These are phyloP conservation scores for Salix exigua DNA, from an alignment of 345 rosid genomes.

Conservation along the genomic window DNA sequence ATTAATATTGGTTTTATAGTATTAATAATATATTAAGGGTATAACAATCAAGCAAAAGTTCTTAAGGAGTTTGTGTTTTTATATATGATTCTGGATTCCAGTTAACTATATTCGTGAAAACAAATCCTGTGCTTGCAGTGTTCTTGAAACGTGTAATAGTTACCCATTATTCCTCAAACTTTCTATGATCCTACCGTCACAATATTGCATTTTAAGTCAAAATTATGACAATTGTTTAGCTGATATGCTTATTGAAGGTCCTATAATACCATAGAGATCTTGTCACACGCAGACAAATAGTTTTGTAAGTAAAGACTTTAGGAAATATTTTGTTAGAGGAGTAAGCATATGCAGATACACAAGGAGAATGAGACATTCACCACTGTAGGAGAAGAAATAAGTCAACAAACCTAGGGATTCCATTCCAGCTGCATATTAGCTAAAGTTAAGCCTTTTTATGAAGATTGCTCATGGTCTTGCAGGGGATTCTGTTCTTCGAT, in stretches of 20 bases:
- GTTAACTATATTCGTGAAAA: neutral
- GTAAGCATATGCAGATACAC: too few relatives aligned
- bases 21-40: too few relatives aligned
- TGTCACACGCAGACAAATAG: neutral
- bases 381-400: too few relatives aligned
- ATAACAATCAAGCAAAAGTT: too few relatives aligned
- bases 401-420: too few relatives aligned
- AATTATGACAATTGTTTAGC: neutral
- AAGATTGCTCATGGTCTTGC: constrained; percentile 27
- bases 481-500: constrained; percentile 89
- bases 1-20: too few relatives aligned
- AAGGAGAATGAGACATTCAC: too few relatives aligned
- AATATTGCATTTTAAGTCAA: neutral
- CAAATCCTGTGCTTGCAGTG: neutral
- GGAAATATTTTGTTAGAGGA: too few relatives aligned
- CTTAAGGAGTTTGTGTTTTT: too few relatives aligned
- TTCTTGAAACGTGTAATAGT: neutral
- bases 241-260: neutral
- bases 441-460: constrained; percentile 4
- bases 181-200: neutral
- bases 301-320: neutral
- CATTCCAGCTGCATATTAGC: too few relatives aligned
- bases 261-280: neutral
- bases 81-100: neutral
- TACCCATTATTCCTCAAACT: neutral